These are phyloP conservation scores for Penicillium subrubescens DNA, from an alignment of 495 filamentous ascomycete species.

Conservation along the genomic window DNA sequence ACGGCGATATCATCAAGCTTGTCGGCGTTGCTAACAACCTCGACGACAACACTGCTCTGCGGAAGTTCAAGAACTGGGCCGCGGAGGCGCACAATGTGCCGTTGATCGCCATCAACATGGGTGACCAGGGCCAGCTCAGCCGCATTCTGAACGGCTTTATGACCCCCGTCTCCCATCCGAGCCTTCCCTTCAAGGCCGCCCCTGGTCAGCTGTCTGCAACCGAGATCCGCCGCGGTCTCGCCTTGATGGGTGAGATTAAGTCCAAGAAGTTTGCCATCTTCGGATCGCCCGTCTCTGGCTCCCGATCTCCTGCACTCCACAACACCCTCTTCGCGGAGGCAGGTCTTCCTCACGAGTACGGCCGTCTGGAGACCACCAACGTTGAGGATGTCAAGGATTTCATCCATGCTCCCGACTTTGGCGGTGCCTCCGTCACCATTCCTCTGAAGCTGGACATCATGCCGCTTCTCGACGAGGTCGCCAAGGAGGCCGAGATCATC, in stretches of 20 bases:
- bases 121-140: conserved; percentile 81
- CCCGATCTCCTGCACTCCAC: conserved; percentile 85
- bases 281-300: conserved; percentile 77
- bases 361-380: conserved; percentile 73
- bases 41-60: conserved; percentile 83
- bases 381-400: conserved; percentile 64
- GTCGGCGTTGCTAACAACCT: conserved; percentile 78
- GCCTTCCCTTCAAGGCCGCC: conserved; percentile 86
- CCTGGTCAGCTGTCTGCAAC: conserved; percentile 91
- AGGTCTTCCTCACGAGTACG: conserved; percentile 88
- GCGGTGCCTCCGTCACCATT: conserved; percentile 93
- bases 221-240: conserved; percentile 79
- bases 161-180: conserved; percentile 92
- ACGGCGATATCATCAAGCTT: conserved; percentile 93
- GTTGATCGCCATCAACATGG: conserved; percentile 97
- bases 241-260: conserved; percentile 78
- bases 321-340: conserved; percentile 77
- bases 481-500: conserved; percentile 76
- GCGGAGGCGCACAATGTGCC: conserved; percentile 70
- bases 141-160: conserved; percentile 89
- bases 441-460: conserved; percentile 91
- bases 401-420: conserved; percentile 74
- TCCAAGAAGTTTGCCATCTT: conserved; percentile 82
- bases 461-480: conserved; percentile 75
- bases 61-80: conserved; percentile 79